These are phyloP conservation scores for Ophioceras dolichostomum DNA, from an alignment of 2,329 filamentous ascomycete species.

Conservation along the genomic window DNA sequence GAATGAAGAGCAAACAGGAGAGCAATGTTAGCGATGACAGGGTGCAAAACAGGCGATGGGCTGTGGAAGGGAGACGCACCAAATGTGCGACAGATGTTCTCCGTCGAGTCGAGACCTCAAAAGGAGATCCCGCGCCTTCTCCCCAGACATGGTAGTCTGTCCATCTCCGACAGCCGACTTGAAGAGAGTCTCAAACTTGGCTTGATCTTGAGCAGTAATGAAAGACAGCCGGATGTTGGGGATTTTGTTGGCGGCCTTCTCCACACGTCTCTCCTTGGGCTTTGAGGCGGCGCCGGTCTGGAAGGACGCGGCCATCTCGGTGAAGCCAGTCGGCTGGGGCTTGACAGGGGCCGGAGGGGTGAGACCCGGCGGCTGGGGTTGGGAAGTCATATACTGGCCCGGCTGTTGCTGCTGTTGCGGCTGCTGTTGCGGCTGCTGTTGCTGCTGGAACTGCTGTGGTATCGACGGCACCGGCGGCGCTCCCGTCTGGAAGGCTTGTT, in stretches of 20 bases:
- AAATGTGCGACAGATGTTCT: constrained; percentile 82
- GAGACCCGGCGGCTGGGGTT: constrained; percentile 33
- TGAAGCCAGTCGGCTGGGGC: constrained; percentile 53
- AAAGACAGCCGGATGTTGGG: constrained; percentile 92
- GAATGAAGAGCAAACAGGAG: not conserved
- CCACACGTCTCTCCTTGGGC: constrained; percentile 29
- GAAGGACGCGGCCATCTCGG: constrained; percentile 55
- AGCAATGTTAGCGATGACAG: not conserved
- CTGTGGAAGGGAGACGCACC: constrained; percentile 37
- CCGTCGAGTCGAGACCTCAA: constrained; percentile 81
- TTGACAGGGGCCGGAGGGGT: constrained; percentile 43
- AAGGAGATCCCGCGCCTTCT: constrained; percentile 83
- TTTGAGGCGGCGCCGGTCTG: constrained; percentile 29
- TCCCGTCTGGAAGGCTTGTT: constrained; percentile 49
- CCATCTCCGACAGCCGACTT: constrained; percentile 83
- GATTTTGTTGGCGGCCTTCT: constrained; percentile 59
- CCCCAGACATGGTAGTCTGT: constrained; percentile 78
- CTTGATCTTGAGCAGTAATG: constrained; percentile 87
- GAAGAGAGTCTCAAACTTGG: constrained; percentile 96
- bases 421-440: constrained; percentile 35
- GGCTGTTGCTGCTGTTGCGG: constrained; percentile 32
- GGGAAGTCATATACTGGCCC: constrained; percentile 20
- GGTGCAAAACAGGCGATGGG: not conserved
- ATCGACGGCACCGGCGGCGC: constrained; percentile 48
- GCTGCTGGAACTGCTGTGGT: constrained; percentile 46